Evolutionary conservation across 176 grass and related monocot genomes (phyloP), one percentile per base, ranked within the genome.

Genomic region (Triticum timopheevii): DNA sequence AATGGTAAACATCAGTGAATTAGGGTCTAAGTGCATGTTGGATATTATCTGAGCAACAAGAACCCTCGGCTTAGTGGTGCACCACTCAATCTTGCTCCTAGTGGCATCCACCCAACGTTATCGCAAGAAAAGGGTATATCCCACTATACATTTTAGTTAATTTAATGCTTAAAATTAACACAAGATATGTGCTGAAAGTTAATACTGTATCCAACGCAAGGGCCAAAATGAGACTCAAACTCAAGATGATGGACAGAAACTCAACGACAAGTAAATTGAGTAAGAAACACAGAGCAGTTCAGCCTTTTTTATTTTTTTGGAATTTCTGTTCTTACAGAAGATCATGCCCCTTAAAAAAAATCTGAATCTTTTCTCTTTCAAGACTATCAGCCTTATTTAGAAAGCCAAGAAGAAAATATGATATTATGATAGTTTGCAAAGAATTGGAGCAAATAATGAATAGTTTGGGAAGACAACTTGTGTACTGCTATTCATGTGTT

Each of bases 21-120:
- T 2, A 0, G 50, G 50, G 50, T 54, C 50, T 17, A 54, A 54
- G 84, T 58, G 27, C 64, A 78, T 23, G 80, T 54, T 76, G 34
- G 58, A 52, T 73, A 75, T 65, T 73, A 90, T 73, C 15, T 27
- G 25, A 22, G 84, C n/a, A 44, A 61, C 2, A 28, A 84, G 63
- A 52, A 20, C 61, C 50, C 59, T 77, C 13, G 16, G 72, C 59
- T 31, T 52, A 61, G 80, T 84, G 75, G 68, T 58, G 56, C 36
- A 77, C 59, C 58, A 79, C 27, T 80, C 80, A 79, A 67, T 30
- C 28, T 58, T 69, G 25, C 22, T 80, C 76, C 28, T 76, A 75
- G 89, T 90, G 80, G 89, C 83, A 82, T 90, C 74, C 66, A 80
- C 20, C 67, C 13, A 74, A 68, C 72, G 23, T 87, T 79, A 87